Evolutionary conservation across 2,329 filamentous ascomycete genomes (phyloP), one percentile per base, ranked within the genome.

Genomic region (Ophiostoma himal-ulmi): DNA sequence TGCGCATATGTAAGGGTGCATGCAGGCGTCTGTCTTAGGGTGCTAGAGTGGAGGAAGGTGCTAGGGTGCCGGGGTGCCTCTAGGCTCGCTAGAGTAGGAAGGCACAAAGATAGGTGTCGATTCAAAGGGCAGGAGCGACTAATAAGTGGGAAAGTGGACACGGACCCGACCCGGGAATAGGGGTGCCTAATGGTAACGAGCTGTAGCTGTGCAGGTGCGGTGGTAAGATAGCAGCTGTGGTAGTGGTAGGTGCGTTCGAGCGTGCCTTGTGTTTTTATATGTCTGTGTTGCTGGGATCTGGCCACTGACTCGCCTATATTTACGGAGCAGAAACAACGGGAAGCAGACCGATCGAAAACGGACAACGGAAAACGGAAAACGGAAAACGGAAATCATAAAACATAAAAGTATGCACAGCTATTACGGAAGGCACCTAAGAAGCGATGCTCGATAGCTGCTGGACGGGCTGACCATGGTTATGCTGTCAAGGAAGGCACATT

Each of bases 1-100:
- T 62, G 57, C 57, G 57, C 57, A 57, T 22, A 57, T 57, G 52
- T 57, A 57, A 57, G 52, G 57, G 57, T 62, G 57, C 57, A 62
- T 62, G 57, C 57, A 62, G 57, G 57, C 34, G 57, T 60, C 26
- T 48, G 52, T 22, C 52, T 7, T 57, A 26, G 52, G 52, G 44
- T 48, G 44, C 52, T 57, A 26, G 22, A 48, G 44, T 48, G 44
- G 44, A 48, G 44, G 44, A 48, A 48, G 44, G 44, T 48, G 44
- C 44, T 48, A n/a, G 44, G 44, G 44, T 48, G 44, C 44, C 7
- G 7, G 44, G 44, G 20, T 48, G 17, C 44, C 11, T 14, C 41
- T 39, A 39, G 37, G 37, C 7, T 44, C 41, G 14, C 41, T 44
- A 44, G 41, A 14, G 41, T 44, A 17, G 41, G 13, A 13, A 44